Conservation (phyloP, 495 filamentous ascomycete genomes). For the Xeromyces bisporus region DNA sequence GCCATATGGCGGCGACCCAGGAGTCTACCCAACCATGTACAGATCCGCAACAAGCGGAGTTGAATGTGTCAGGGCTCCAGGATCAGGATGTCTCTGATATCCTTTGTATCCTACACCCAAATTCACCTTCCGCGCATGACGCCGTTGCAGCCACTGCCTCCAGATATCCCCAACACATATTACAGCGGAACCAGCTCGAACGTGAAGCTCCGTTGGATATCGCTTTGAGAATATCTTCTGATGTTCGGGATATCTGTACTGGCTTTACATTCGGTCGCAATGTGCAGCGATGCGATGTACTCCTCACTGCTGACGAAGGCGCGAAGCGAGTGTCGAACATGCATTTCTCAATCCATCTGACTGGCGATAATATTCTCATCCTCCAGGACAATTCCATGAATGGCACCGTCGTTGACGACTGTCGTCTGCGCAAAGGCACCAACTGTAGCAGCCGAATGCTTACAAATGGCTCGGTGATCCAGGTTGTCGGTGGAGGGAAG, state of each 20-base stretch:
- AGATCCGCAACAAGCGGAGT: slow-evolving; percentile 61
- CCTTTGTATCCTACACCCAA: slow-evolving; percentile 73
- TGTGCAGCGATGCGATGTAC: slow-evolving; percentile 49
- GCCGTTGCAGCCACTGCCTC: slow-evolving; percentile 38
- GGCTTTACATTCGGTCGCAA: slow-evolving; percentile 86
- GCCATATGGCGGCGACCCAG: slow-evolving; percentile 36
- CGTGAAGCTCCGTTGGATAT: slow-evolving; percentile 40
- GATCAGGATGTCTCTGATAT: slow-evolving; percentile 75
- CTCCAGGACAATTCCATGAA: slow-evolving; percentile 84
- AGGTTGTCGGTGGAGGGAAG: slow-evolving; percentile 39
- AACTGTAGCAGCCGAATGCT: slow-evolving; percentile 43
- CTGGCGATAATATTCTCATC: slow-evolving; percentile 64
- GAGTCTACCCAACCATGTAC: slow-evolving; percentile 65
- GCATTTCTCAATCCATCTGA: slow-evolving; percentile 85
- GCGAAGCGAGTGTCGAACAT: slow-evolving; percentile 60
- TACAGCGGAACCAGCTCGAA: slow-evolving; percentile 27
- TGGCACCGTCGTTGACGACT: slow-evolving; percentile 68
- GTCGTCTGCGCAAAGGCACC: slow-evolving; percentile 35
- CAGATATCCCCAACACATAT: slow-evolving; percentile 38
- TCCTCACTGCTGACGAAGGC: slow-evolving; percentile 36
- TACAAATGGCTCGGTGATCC: slow-evolving; percentile 52
- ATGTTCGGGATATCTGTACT: slow-evolving; percentile 38
- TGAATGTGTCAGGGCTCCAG: slow-evolving; percentile 58
- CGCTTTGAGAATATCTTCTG: slow-evolving; percentile 60
- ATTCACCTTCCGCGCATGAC: slow-evolving; percentile 48